phyloP scores from a whole-genome alignment of 2,329 filamentous ascomycete species.

The Phialophora tarda region DNA sequence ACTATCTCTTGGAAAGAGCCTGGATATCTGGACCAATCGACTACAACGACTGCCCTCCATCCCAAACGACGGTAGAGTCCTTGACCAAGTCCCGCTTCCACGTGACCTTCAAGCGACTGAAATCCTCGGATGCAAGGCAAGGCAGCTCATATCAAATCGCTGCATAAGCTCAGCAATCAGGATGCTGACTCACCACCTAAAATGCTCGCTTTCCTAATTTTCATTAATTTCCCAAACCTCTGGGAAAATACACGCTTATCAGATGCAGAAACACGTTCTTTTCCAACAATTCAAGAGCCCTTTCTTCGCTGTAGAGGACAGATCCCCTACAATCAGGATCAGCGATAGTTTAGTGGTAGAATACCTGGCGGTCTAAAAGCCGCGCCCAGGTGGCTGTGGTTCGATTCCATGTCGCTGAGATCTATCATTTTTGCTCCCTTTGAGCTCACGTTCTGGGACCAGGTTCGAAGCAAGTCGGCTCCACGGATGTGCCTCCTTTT shows the following conservation, averaged over 20 bases:
- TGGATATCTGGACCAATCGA: not conserved
- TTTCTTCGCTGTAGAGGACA: not conserved
- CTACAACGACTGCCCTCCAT: conserved; percentile 3
- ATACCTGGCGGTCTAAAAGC: conserved; percentile 29
- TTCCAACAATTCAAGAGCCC: conserved; percentile 12
- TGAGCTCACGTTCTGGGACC: not conserved
- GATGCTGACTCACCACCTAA: conserved; percentile 18
- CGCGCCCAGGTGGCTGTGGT: conserved; percentile 22
- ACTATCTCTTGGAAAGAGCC: not conserved
- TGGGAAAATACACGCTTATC: conserved; percentile 1
- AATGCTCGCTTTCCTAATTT: not conserved
- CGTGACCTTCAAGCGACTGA: not conserved
- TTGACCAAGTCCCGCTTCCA: not conserved
- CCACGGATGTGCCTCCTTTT: conserved; percentile 4
- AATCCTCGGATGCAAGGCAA: conserved; percentile 4
- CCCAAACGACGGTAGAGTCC: not conserved
- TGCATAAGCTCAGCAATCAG: conserved; percentile 10
- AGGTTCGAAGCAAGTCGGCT: not conserved
- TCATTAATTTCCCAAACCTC: too few relatives aligned
- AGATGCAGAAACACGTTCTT: conserved; percentile 7
- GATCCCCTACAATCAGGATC: conserved; percentile 1
- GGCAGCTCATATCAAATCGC: not conserved
- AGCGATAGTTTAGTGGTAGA: conserved; percentile 31
- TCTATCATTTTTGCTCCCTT: conserved; percentile 1
- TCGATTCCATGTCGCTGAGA: conserved; percentile 28